A percentile compares a stretch with the other conserved stretches of the same genome.
Conservation (phyloP, 768 basidiomycete genomes). For the Pleurotus tuoliensis region DNA sequence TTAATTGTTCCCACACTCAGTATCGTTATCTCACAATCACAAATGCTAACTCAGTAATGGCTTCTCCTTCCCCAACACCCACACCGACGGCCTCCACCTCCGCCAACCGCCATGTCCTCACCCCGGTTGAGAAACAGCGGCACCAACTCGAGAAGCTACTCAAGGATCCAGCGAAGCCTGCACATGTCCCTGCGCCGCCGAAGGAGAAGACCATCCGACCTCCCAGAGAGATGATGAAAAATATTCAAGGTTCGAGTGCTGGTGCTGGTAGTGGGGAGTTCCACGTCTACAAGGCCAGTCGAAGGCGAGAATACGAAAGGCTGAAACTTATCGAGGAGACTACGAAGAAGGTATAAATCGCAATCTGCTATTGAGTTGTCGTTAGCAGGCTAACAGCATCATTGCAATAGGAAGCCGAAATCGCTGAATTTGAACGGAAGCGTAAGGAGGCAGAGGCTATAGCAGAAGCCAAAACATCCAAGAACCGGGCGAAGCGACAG, state of each 20-base stretch:
- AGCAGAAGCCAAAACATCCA: conserved; percentile 87
- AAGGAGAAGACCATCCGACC: conserved; percentile 81
- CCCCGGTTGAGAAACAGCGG: conserved; percentile 50
- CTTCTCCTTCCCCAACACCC: not conserved
- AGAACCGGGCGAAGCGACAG: conserved; percentile 90
- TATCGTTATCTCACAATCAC: too few species aligned
- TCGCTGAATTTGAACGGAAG: conserved; percentile 71
- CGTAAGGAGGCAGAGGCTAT: conserved; percentile 65
- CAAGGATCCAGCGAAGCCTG: conserved; percentile 83
- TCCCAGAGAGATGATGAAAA: conserved; percentile 97
- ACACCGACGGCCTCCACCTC: conserved; percentile 12
- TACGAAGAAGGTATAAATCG: conserved; percentile 57
- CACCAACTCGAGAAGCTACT: conserved; percentile 82
- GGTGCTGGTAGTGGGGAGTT: conserved; percentile 98
- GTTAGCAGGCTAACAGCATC: too few species aligned
- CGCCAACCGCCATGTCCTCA: conserved; percentile 44
- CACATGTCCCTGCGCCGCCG: conserved; percentile 72
- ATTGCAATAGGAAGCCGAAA: conserved; percentile 57
- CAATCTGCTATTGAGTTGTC: too few species aligned
- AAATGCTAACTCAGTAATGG: too few species aligned
- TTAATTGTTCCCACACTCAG: too few species aligned
- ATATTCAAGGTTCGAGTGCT: conserved; percentile 95
- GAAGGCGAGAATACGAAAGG: conserved; percentile 93
- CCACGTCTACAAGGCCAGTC: conserved; percentile 95
- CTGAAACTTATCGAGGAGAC: conserved; percentile 87